Percentiles rank a stretch among this genome's conserved stretches.
These are phyloP conservation scores for Neopestalotiopsis sp. DNA, from an alignment of 2,329 filamentous ascomycete species.

Conservation along the genomic window DNA sequence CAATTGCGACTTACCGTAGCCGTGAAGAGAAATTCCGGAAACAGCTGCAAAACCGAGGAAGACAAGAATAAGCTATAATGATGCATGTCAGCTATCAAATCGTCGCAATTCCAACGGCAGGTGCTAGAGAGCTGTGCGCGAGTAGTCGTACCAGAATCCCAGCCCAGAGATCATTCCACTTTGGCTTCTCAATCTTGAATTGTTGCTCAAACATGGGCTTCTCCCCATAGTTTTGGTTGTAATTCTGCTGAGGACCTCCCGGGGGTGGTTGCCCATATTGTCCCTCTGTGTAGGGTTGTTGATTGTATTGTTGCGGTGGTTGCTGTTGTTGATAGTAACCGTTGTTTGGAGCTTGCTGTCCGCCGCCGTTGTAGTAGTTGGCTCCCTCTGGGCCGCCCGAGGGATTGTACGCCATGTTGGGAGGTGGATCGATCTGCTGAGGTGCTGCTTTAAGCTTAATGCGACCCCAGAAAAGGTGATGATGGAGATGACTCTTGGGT, in stretches of 20 bases:
- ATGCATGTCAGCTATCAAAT: neutral
- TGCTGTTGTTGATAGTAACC: conserved; percentile 15
- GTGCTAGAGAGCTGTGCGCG: neutral
- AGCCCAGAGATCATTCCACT: conserved; percentile 91
- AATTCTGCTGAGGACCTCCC: conserved; percentile 28
- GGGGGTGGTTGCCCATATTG: conserved; percentile 23
- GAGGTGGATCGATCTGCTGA: neutral
- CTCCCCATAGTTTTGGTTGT: conserved; percentile 32
- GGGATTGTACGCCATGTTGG: conserved; percentile 16
- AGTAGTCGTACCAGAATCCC: conserved; percentile 67
- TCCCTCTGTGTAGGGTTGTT: conserved; percentile 19
- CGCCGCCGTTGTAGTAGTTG: conserved; percentile 13
- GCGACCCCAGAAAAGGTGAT: neutral
- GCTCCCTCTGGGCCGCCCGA: conserved; percentile 9
- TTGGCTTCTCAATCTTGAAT: conserved; percentile 83
- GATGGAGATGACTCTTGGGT: neutral
- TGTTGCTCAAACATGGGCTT: conserved; percentile 74
- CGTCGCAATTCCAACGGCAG: neutral
- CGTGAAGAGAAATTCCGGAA: conserved; percentile 75
- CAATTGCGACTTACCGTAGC: conserved; percentile 60
- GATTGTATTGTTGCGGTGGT: conserved; percentile 22
- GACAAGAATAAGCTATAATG: conserved; percentile 66
- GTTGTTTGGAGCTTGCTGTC: neutral
- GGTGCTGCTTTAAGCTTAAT: conserved; percentile 8
- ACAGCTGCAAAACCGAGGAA: conserved; percentile 78